Evolutionary conservation across 164 flowering plant genomes (phyloP).

Genomic region (Nymphaea colorata): DNA sequence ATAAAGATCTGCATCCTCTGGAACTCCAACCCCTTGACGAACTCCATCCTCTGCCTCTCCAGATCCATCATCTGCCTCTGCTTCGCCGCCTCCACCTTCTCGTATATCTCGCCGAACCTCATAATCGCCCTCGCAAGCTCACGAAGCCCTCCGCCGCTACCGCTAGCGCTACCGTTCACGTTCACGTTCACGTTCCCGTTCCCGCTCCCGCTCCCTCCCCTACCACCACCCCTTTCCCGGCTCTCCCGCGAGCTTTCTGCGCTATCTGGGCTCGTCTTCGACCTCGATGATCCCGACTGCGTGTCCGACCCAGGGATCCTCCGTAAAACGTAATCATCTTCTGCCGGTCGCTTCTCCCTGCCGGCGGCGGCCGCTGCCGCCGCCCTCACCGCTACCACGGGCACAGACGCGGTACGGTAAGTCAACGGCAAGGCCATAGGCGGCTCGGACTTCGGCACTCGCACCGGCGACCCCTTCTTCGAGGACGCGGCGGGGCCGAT

Average conservation of each 20-base stretch:
- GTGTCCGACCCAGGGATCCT: not conserved
- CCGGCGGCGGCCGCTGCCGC: conserved; percentile 2
- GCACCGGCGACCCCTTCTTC: conserved; percentile 21
- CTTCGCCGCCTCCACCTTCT: conserved; percentile 68
- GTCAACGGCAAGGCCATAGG: conserved; percentile 12
- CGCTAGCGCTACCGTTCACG: too few relatives aligned
- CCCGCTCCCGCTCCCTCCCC: not conserved
- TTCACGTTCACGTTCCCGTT: not conserved
- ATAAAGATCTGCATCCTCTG: conserved; percentile 77
- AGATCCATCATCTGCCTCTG: conserved; percentile 65
- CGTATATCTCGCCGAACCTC: conserved; percentile 62
- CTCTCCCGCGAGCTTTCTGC: conserved; percentile 17
- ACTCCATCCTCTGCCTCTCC: conserved; percentile 84
- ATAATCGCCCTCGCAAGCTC: conserved; percentile 56
- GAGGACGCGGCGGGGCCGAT: conserved; percentile 24
- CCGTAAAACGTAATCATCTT: not conserved
- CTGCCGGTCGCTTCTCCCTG: conserved; percentile 15
- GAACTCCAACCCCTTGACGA: conserved; percentile 60
- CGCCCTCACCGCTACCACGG: conserved; percentile 3
- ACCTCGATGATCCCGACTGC: conserved; percentile 3
- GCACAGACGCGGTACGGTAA: conserved; percentile 15
- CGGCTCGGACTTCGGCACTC: conserved; percentile 15
- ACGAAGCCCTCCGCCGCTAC: conserved; percentile 22
- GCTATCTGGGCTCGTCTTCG: conserved; percentile 13
- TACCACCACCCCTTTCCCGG: conserved; percentile 25